Conservation (phyloP, 169 alveolate genomes). For the Perkinsus olseni region DNA sequence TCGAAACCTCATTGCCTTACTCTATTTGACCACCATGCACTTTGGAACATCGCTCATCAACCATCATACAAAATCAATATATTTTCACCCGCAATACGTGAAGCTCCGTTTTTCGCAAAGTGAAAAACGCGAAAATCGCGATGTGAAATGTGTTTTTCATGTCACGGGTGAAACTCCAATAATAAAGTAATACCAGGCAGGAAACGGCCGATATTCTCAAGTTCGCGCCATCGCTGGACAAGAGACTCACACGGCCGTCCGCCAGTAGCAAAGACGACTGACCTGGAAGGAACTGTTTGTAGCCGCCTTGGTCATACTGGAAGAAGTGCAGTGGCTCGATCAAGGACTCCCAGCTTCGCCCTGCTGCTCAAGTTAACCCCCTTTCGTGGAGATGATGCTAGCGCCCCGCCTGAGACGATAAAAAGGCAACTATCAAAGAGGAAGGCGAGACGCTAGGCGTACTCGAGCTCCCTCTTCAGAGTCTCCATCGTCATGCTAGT, state of each 20-base stretch:
- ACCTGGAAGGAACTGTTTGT: background rate
- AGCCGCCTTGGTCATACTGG: background rate
- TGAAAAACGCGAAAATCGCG: too few relatives aligned
- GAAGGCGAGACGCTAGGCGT: slow-evolving; percentile 34
- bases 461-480: slow-evolving; percentile 74
- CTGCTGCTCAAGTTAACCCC: background rate
- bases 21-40: background rate
- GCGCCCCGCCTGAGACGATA: background rate
- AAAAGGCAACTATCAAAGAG: background rate
- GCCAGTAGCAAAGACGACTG: background rate
- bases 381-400: background rate
- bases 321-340: background rate
- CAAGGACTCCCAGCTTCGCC: background rate
- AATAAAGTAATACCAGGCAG: too few relatives aligned
- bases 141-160: too few relatives aligned
- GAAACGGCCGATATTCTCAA: too few relatives aligned
- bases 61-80: background rate
- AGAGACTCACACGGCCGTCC: background rate
- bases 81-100: too few relatives aligned
- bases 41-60: background rate
- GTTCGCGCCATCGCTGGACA: too few relatives aligned
- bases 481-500: slow-evolving; percentile 77
- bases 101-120: too few relatives aligned
- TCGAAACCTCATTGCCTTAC: too few relatives aligned
- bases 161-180: too few relatives aligned